Percentiles rank a stretch among this genome's conserved stretches.
Conservation (phyloP, 371 early-diverging fungal species). For the Zychaea mexicana region DNA sequence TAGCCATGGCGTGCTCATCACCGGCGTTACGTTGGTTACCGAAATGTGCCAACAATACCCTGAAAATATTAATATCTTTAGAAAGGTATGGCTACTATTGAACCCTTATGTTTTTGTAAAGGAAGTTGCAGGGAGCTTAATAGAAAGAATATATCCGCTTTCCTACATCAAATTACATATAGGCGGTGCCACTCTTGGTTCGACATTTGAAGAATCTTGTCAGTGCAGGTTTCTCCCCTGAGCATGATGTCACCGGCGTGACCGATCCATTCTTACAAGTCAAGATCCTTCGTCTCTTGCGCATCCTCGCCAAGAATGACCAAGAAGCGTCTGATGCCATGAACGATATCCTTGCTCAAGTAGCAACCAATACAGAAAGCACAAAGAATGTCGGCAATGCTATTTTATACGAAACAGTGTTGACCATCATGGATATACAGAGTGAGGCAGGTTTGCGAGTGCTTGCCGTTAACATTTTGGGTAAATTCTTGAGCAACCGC, state of each 20-base stretch:
- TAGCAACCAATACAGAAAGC: constrained; percentile 94
- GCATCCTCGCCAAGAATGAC: constrained; percentile 87
- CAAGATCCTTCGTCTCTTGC: constrained; percentile 87
- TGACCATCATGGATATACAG: constrained; percentile 95
- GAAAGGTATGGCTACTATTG: too few species aligned
- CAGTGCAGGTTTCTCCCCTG: constrained; percentile 89
- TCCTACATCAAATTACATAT: constrained; percentile 15
- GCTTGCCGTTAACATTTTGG: constrained; percentile 95
- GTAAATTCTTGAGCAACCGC: constrained; percentile 90
- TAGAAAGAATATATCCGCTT: too few species aligned
- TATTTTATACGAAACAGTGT: constrained; percentile 94
- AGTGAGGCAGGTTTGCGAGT: constrained; percentile 91
- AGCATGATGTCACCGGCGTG: constrained; percentile 96
- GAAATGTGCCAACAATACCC: constrained; percentile 85
- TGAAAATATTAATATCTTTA: constrained; percentile 69
- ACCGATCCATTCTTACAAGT: constrained; percentile 98
- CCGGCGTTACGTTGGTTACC: constrained; percentile 87
- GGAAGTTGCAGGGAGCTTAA: too few species aligned
- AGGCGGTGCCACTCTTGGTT: constrained; percentile 84
- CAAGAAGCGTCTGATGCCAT: constrained; percentile 89
- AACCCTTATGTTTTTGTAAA: too few species aligned
- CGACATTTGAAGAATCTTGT: constrained; percentile 88
- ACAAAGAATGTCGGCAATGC: constrained; percentile 97
- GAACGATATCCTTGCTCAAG: constrained; percentile 96
- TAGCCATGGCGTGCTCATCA: constrained; percentile 94